Evolutionary conservation across 1,284 basidiomycete species (phyloP).

Genomic region (Leccinum angustisporum): DNA sequence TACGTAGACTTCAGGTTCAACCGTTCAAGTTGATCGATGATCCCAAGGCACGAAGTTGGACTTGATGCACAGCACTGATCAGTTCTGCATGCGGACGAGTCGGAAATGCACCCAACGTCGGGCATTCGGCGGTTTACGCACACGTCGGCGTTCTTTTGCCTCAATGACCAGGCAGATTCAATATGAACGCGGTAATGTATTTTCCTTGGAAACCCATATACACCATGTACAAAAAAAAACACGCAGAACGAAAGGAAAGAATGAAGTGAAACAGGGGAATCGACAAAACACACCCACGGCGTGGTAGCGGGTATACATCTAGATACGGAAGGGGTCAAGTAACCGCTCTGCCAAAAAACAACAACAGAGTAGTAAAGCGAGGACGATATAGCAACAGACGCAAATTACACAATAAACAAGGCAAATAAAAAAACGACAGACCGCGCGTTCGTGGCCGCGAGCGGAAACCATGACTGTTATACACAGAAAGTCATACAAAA

Average conservation of each 20-base stretch:
- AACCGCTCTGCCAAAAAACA: background rate
- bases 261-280: background rate
- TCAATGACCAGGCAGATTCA: background rate
- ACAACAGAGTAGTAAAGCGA: constrained; percentile 4
- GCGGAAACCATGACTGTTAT: constrained; percentile 8
- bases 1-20: background rate
- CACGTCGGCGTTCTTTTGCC: background rate
- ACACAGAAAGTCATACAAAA: background rate
- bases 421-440: constrained; percentile 16
- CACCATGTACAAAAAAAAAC: constrained; percentile 2
- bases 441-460: constrained; percentile 19
- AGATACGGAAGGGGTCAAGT: constrained; percentile 1
- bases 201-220: background rate
- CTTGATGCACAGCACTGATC: background rate
- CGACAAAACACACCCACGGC: background rate
- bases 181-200: background rate
- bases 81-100: background rate
- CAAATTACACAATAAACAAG: constrained; percentile 33
- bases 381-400: constrained; percentile 1
- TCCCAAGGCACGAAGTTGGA: background rate
- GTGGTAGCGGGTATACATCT: constrained; percentile 11
- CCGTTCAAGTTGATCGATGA: background rate
- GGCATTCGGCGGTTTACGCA: background rate
- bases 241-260: background rate
- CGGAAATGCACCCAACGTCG: background rate